Evolutionary conservation across 371 early-diverging fungal genomes (phyloP), one percentile per base, ranked within the genome.

Genomic region (Mortierella sp.): DNA sequence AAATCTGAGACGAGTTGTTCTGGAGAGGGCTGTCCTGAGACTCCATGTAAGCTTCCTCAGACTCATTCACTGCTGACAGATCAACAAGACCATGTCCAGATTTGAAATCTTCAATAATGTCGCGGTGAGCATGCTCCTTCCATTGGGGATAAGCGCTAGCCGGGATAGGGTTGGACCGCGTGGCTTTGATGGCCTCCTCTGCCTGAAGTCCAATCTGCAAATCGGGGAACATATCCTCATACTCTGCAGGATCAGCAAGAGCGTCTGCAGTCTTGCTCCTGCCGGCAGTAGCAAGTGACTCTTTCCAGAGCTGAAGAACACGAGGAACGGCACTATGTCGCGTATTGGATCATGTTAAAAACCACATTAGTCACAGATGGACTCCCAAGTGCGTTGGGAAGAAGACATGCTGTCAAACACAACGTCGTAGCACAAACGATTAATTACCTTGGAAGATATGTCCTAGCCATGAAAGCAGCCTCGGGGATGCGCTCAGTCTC

Each of bases 391-490:
- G 55, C 21, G 63, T 31, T 1, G n/a, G n/a, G 28, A 7, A 38
- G 6, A 38, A 10, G 21, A 11, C 3, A 19, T 28, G 14, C n/a
- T 7, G 3, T 57, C 26, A 26, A n/a, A 6, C n/a, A 6, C 38
- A 42, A 50, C 24, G 44, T 9, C 34, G 73, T 34, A 50, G 70
- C 19, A 3, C 48, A 47, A n/a, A 21, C 28, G 45, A 7, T 83
- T 45, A 94, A 91, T 68, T 95, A 92, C 77, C 92, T 93, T 26
- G 99, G 99, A 47, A 93, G 88, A 83, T 98, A 96, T 0, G 99
- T 95, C 79, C 97, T 92, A 6, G 99, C 98, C 88, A 98, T 92
- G 88, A 98, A 92, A 48, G 98, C 98, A 0, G 99, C 99, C 89
- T 99, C 99, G n/a, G 99, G 97, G 47, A 96, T 90, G 73, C 99